phyloP scores from a whole-genome alignment of 495 filamentous ascomycete species.

The Amorphotheca resinae region DNA sequence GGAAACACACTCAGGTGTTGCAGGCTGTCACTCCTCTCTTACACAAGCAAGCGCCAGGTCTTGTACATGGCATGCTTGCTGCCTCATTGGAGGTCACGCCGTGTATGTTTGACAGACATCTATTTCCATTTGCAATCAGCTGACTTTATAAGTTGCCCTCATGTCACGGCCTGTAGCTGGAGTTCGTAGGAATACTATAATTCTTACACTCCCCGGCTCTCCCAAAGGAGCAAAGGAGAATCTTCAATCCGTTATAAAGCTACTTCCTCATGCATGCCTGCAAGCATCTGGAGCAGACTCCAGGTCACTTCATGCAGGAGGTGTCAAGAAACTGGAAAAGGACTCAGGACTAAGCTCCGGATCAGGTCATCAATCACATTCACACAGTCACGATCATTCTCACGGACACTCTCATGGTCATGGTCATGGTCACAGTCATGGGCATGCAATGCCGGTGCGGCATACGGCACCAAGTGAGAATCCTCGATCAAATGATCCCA shows the following conservation, averaged over 20 bases:
- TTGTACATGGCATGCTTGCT: slow-evolving; percentile 90
- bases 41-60: slow-evolving; percentile 75
- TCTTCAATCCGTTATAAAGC: slow-evolving; percentile 76
- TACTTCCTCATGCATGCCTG: slow-evolving; percentile 83
- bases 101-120: slow-evolving; percentile 43
- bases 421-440: slow-evolving; percentile 48
- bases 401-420: slow-evolving; percentile 31
- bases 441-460: slow-evolving; percentile 52
- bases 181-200: slow-evolving; percentile 68
- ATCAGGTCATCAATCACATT: slow-evolving; percentile 16
- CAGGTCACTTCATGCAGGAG: slow-evolving; percentile 64
- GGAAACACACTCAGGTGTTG: neutral
- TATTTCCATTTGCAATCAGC: slow-evolving; percentile 1
- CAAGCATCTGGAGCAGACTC: slow-evolving; percentile 82
- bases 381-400: slow-evolving; percentile 18
- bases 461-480: slow-evolving; percentile 54
- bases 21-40: slow-evolving; percentile 72
- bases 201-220: slow-evolving; percentile 86
- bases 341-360: slow-evolving; percentile 55
- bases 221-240: slow-evolving; percentile 97
- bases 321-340: slow-evolving; percentile 69
- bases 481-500: slow-evolving; percentile 68
- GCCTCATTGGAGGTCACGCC: slow-evolving; percentile 77
- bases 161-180: slow-evolving; percentile 95
- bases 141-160: slow-evolving; percentile 59